Conservation (phyloP, 2,329 filamentous ascomycete genomes). For the Didymella glomerata region DNA sequence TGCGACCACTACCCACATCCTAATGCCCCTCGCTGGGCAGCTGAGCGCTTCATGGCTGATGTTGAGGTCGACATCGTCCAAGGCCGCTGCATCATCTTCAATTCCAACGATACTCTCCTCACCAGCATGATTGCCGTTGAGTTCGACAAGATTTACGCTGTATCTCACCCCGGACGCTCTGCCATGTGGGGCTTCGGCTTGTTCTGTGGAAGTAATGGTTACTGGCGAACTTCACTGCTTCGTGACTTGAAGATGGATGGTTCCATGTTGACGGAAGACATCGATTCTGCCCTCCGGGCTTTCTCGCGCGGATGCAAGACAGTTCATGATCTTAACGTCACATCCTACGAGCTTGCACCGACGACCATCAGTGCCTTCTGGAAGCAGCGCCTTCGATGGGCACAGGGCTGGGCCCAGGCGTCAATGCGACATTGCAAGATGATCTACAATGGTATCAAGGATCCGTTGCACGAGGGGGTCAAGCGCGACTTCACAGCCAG, state of each 20-base stretch:
- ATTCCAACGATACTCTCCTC: conserved; percentile 55
- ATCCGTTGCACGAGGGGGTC: conserved; percentile 34
- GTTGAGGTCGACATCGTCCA: conserved; percentile 58
- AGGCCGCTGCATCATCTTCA: conserved; percentile 60
- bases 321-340: conserved; percentile 60
- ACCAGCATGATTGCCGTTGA: conserved; percentile 60
- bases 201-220: conserved; percentile 61
- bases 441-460: conserved; percentile 53
- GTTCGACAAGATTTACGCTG: conserved; percentile 63
- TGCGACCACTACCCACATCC: conserved; percentile 62
- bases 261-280: conserved; percentile 61
- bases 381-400: conserved; percentile 62
- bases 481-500: conserved; percentile 51
- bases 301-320: conserved; percentile 55
- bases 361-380: conserved; percentile 56
- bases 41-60: conserved; percentile 57
- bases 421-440: conserved; percentile 55
- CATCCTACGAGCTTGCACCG: conserved; percentile 60
- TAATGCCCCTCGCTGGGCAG: conserved; percentile 59
- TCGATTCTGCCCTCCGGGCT: conserved; percentile 59
- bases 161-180: conserved; percentile 59
- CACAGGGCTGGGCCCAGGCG: conserved; percentile 62
- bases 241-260: conserved; percentile 60
- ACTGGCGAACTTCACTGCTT: conserved; percentile 57
- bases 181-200: conserved; percentile 59